Conservation (phyloP, 306 rosid species). For the Ochetophila trinervis region DNA sequence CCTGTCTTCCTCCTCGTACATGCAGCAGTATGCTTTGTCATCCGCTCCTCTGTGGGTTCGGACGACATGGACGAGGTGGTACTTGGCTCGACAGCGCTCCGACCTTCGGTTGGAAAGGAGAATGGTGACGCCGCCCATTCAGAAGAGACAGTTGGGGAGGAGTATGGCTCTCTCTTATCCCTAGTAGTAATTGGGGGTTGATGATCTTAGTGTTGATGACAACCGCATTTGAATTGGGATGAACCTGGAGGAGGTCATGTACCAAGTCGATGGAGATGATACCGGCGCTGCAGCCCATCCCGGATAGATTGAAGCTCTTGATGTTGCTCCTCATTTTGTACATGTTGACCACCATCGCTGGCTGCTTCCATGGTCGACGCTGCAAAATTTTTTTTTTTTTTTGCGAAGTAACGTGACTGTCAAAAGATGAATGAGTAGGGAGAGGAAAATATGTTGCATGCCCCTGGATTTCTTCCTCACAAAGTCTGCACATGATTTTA, state of each 20-base stretch:
- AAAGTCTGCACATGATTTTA: no score
- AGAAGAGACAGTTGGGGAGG: constrained; percentile 82
- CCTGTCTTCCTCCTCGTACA: constrained; percentile 71
- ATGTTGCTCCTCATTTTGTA: constrained; percentile 81
- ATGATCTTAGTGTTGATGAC: constrained; percentile 85
- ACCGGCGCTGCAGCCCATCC: constrained; percentile 98
- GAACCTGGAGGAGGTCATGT: constrained; percentile 87
- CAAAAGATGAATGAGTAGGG: no score
- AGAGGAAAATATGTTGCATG: no score
- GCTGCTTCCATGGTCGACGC: no score
- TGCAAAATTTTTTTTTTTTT: no score
- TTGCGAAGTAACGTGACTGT: no score
- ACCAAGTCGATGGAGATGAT: constrained; percentile 77
- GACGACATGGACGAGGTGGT: constrained; percentile 70
- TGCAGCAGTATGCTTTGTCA: constrained; percentile 76
- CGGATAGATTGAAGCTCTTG: constrained; percentile 82
- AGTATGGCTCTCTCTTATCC: constrained; percentile 96
- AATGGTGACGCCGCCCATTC: constrained; percentile 95
- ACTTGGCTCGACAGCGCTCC: constrained; percentile 59
- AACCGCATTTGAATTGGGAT: constrained; percentile 83
- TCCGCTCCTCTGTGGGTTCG: constrained; percentile 83
- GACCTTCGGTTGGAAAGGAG: constrained; percentile 58
- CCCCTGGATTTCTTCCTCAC: no score
- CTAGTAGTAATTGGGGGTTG: constrained; percentile 80
- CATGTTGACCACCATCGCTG: constrained; percentile 90